phyloP scores from a whole-genome alignment of 2,329 filamentous ascomycete species.

The Fusarium buxicola region DNA sequence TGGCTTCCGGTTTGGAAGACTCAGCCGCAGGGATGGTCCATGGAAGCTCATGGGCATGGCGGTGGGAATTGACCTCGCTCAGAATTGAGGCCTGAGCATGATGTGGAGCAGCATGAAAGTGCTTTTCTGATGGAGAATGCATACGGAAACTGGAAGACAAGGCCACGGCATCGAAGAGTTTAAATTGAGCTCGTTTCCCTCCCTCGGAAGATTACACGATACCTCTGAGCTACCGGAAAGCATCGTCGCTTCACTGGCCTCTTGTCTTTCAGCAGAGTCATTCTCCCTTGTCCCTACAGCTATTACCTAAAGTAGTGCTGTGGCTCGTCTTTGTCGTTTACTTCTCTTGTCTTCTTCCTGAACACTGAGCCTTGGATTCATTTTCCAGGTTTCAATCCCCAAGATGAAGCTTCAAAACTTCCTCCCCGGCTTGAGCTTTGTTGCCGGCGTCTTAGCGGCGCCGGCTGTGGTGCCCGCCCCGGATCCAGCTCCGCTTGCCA shows the following conservation, averaged over 20 bases:
- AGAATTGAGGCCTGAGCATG: neutral
- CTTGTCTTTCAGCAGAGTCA: constrained; percentile 1
- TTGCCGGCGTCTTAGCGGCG: constrained; percentile 32
- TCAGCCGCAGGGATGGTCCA: constrained; percentile 15
- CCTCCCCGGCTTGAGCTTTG: constrained; percentile 30
- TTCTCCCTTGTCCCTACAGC: neutral
- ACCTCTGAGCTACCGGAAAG: constrained; percentile 21
- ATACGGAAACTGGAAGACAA: neutral
- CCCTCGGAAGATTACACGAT: constrained; percentile 6
- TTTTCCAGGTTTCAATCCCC: neutral
- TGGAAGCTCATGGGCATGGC: constrained; percentile 1
- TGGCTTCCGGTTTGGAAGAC: constrained; percentile 42
- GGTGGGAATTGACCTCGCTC: constrained; percentile 22
- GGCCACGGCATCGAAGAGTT: constrained; percentile 16
- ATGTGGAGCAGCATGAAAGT: neutral
- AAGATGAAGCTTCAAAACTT: constrained; percentile 36
- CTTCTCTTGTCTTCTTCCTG: neutral
- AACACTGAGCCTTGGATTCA: neutral
- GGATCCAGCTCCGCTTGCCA: constrained; percentile 35
- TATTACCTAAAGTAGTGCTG: constrained; percentile 1
- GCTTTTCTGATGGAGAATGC: neutral
- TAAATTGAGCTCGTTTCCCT: constrained; percentile 40
- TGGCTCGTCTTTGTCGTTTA: constrained; percentile 7
- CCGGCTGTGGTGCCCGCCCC: constrained; percentile 34
- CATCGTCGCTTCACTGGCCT: constrained; percentile 9